These are phyloP conservation scores for Ilyonectria robusta DNA, from an alignment of 2,329 filamentous ascomycete genomes.

Conservation along the genomic window DNA sequence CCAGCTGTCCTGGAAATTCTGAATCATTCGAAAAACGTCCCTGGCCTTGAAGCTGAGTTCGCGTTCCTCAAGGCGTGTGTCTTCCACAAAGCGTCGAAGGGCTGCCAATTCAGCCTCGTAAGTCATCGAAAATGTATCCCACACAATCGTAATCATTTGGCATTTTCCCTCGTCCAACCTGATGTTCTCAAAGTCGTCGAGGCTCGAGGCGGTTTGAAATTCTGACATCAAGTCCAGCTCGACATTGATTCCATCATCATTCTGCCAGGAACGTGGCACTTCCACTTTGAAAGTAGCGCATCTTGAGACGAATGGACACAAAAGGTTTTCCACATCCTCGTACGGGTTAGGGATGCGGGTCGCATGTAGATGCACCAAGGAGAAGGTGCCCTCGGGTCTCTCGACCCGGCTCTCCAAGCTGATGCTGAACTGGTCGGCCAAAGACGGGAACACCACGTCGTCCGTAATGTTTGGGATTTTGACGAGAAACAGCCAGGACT, in stretches of 20 bases:
- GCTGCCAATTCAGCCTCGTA: slow-evolving; percentile 54
- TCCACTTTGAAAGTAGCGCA: slow-evolving; percentile 54
- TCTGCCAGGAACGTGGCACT: slow-evolving; percentile 49
- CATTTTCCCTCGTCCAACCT: slow-evolving; percentile 29
- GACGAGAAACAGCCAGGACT: slow-evolving; percentile 53
- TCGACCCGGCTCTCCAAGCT: slow-evolving; percentile 44
- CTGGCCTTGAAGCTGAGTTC: slow-evolving; percentile 39
- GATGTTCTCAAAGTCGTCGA: slow-evolving; percentile 38
- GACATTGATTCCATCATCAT: slow-evolving; percentile 38
- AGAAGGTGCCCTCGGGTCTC: slow-evolving; percentile 38
- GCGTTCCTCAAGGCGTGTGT: slow-evolving; percentile 35
- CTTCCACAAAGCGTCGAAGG: slow-evolving; percentile 43
- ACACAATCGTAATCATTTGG: slow-evolving; percentile 47
- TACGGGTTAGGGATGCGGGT: slow-evolving; percentile 52
- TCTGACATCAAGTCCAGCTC: slow-evolving; percentile 71
- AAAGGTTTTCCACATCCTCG: slow-evolving; percentile 35
- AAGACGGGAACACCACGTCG: slow-evolving; percentile 44
- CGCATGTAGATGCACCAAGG: slow-evolving; percentile 45
- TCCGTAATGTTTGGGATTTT: slow-evolving; percentile 38
- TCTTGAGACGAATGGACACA: slow-evolving; percentile 26
- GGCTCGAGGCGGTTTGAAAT: slow-evolving; percentile 71
- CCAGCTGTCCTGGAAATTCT: slow-evolving; percentile 45
- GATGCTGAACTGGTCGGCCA: slow-evolving; percentile 48
- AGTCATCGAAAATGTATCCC: slow-evolving; percentile 47
- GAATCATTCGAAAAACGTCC: slow-evolving; percentile 52